phyloP scores from a whole-genome alignment of 345 rosid genomes.

The Populus ilicifolia region DNA sequence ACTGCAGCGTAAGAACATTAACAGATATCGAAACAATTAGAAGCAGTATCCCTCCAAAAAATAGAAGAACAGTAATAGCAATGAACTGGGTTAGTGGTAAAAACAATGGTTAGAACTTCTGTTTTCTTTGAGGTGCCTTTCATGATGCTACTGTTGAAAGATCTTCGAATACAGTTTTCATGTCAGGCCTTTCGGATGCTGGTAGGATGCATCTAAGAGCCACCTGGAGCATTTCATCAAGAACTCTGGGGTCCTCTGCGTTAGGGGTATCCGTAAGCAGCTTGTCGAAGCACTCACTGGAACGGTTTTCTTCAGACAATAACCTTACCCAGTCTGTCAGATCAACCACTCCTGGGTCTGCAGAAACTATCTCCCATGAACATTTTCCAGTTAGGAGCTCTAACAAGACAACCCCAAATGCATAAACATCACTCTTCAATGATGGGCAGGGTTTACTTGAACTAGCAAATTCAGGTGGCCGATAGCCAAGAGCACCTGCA shows the following conservation, averaged over 20 bases:
- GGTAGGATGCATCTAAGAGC: conserved; percentile 69
- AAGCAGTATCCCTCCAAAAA: background rate
- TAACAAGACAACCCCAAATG: conserved; percentile 69
- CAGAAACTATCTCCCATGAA: conserved; percentile 58
- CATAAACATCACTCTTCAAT: conserved; percentile 79
- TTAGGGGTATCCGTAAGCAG: conserved; percentile 27
- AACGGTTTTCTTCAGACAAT: conserved; percentile 49
- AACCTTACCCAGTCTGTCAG: conserved; percentile 77
- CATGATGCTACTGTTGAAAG: conserved; percentile 31
- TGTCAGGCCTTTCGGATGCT: conserved; percentile 82
- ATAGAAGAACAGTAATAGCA: background rate
- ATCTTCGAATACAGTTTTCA: conserved; percentile 58
- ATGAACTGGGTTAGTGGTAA: conserved; percentile 20
- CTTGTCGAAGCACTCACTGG: conserved; percentile 58
- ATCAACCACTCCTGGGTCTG: conserved; percentile 59
- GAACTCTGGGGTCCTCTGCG: conserved; percentile 28
- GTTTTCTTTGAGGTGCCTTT: conserved; percentile 12
- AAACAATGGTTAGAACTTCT: conserved; percentile 10
- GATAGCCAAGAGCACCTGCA: conserved; percentile 83
- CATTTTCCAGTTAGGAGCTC: conserved; percentile 74
- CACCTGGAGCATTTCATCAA: conserved; percentile 50
- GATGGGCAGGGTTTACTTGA: conserved; percentile 80
- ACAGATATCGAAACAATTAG: background rate
- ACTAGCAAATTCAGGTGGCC: conserved; percentile 88
- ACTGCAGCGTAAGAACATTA: background rate